Conservation (phyloP, 352 stramenopile species). For the Saprolegnia parasitica region DNA sequence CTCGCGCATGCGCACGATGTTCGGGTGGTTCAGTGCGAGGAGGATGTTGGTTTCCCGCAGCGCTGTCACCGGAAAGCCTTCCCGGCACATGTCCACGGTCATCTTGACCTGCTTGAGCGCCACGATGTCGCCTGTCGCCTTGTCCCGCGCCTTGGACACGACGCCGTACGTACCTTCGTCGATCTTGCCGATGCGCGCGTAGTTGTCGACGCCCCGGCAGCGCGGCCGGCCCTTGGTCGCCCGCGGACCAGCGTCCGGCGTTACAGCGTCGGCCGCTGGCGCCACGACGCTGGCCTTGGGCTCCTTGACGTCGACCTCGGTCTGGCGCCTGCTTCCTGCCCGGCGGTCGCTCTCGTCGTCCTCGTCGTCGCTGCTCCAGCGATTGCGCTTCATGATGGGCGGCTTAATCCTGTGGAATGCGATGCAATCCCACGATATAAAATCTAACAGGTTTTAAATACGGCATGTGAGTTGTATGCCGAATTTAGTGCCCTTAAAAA, state of each 20-base stretch:
- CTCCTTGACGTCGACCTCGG: neutral
- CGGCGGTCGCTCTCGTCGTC: constrained; percentile 8
- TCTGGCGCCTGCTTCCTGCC: neutral
- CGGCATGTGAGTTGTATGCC: neutral
- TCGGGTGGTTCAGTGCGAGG: constrained; percentile 74
- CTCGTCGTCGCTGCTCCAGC: constrained; percentile 25
- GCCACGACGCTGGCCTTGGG: too few species aligned
- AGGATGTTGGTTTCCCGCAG: constrained; percentile 84
- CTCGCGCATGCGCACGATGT: constrained; percentile 82
- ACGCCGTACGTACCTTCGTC: constrained; percentile 97
- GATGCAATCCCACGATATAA: neutral
- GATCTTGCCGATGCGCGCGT: constrained; percentile 91
- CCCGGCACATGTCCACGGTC: constrained; percentile 61
- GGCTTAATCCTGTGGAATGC: neutral
- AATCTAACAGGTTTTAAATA: neutral
- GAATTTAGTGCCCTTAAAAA: too few species aligned
- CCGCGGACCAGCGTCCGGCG: too few species aligned
- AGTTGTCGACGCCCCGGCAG: constrained; percentile 94
- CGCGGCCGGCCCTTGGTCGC: constrained; percentile 30
- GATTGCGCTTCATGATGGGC: constrained; percentile 16
- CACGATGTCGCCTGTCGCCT: constrained; percentile 87
- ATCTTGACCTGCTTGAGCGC: constrained; percentile 91
- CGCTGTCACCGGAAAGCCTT: constrained; percentile 81
- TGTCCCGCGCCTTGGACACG: constrained; percentile 92
- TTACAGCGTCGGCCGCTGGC: too few species aligned